A percentile compares a stretch with the other conserved stretches of the same genome.
These are phyloP conservation scores for Misopates orontium DNA, from an alignment of 257 asterid species.

Conservation along the genomic window DNA sequence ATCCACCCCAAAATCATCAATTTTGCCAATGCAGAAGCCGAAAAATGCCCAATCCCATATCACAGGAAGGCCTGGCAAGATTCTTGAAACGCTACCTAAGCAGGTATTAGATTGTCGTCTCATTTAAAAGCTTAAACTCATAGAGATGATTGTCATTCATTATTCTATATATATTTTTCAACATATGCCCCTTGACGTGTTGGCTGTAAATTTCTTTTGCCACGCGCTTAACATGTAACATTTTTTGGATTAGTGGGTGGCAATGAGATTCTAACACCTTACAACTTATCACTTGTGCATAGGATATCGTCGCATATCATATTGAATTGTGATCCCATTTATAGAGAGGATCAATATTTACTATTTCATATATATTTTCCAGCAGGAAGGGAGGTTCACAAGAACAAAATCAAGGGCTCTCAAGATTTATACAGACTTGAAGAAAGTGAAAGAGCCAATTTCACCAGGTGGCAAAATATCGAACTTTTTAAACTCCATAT, in stretches of 20 bases:
- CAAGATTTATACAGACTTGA: constrained; percentile 36
- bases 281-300: too few relatives aligned
- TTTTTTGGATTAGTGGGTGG: too few relatives aligned
- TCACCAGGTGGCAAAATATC: constrained; percentile 45
- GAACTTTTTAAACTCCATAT: constrained; percentile 48
- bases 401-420: constrained; percentile 34
- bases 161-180: constrained; percentile 10
- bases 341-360: too few relatives aligned
- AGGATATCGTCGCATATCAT: too few relatives aligned
- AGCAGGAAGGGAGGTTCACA: constrained; percentile 29
- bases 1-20: constrained; percentile 44
- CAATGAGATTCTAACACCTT: too few relatives aligned
- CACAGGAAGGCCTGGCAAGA: constrained; percentile 23
- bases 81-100: too few relatives aligned
- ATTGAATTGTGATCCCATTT: too few relatives aligned
- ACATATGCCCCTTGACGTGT: background rate
- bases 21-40: constrained; percentile 1
- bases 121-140: too few relatives aligned
- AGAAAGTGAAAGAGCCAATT: constrained; percentile 37
- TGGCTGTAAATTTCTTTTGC: too few relatives aligned
- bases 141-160: too few relatives aligned
- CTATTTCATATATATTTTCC: constrained; percentile 2
- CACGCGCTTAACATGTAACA: too few relatives aligned
- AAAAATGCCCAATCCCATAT: constrained; percentile 11
- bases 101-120: too few relatives aligned